Base-by-base conservation (phyloP, 176 grass and related monocot species). In the Musa acuminata region DNA sequence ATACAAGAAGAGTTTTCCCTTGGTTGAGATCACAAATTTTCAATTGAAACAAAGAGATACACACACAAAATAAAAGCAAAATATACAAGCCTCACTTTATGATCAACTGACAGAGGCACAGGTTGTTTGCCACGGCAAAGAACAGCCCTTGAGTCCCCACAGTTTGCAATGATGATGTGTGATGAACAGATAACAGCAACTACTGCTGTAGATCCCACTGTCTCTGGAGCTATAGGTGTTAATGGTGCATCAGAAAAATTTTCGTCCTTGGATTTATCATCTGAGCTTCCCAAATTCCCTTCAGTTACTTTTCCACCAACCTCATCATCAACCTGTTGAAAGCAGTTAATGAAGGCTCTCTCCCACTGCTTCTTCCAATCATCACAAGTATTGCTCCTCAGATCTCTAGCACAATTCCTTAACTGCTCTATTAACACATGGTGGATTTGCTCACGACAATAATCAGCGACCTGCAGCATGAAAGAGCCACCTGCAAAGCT, bases 101-200 rank as follows among this genome's bases (percentile, higher is more conserved):
- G 90, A 85, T 93, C 90, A 52, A 90, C 83, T 0, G 90, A 93
- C 59, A 87, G 24, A 3, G 77, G 22, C 9, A 93, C 67, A 0
- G 90, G 84, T 58, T 90, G 82, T 70, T 93, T 93, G 65, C 82
- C 80, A 7, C 90, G 90, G 7, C 71, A 93, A 52, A 93, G 84
- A 8, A 93, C 80, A 8, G 72, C 71, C 19, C 90, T 85, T 0
- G 90, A 93, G 72, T 93, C 87, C 0, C 90, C 90, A 1, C 90
- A 93, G 70, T 90, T 93, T 58, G 87, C 84, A 0, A 90, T 82
- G 21, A 90, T 77, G 0, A 90, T 20, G 67, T 93, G 90, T 3
- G 90, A 93, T 8, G 90, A 85, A 68, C 87, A 87, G 19, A 93
- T 73, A 48, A 93, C 50, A 0, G 75, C 84, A 65, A 81, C 82